These are phyloP conservation scores for Monilinia vaccinii-corymbosi DNA, from an alignment of 2,329 filamentous ascomycete genomes.

Conservation along the genomic window DNA sequence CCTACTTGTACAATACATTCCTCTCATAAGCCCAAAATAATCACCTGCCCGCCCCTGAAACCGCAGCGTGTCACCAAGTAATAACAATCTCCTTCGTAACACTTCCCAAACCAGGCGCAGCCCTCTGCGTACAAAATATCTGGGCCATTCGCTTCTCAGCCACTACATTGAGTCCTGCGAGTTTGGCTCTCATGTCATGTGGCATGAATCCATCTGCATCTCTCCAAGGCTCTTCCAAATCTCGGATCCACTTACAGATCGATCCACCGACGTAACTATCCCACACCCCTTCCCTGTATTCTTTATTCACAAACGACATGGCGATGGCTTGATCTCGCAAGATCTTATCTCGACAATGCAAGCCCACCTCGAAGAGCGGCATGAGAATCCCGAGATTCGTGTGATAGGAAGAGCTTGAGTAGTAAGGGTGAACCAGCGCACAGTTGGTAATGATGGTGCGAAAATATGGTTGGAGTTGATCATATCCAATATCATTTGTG, in stretches of 20 bases:
- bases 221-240: conserved; percentile 12
- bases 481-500: conserved; percentile 10
- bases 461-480: conserved; percentile 10
- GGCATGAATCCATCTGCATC: conserved; percentile 1
- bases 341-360: conserved; percentile 9
- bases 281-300: conserved; percentile 15
- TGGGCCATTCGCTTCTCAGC: neutral
- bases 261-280: conserved; percentile 6
- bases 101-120: neutral
- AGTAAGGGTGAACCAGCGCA: neutral
- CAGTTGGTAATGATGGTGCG: conserved; percentile 4
- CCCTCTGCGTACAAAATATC: neutral
- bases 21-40: no score
- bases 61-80: neutral
- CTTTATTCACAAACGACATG: conserved; percentile 3
- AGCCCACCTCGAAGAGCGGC: conserved; percentile 10
- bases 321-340: conserved; percentile 10
- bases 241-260: conserved; percentile 6
- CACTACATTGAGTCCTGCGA: neutral
- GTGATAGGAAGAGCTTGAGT: conserved; percentile 5
- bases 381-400: conserved; percentile 15
- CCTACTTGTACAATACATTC: no score
- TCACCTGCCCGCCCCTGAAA: no score
- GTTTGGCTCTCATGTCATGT: neutral
- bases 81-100: neutral